Base-by-base conservation (phyloP, 768 basidiomycete genomes). In the Lentinula detonsa region DNA sequence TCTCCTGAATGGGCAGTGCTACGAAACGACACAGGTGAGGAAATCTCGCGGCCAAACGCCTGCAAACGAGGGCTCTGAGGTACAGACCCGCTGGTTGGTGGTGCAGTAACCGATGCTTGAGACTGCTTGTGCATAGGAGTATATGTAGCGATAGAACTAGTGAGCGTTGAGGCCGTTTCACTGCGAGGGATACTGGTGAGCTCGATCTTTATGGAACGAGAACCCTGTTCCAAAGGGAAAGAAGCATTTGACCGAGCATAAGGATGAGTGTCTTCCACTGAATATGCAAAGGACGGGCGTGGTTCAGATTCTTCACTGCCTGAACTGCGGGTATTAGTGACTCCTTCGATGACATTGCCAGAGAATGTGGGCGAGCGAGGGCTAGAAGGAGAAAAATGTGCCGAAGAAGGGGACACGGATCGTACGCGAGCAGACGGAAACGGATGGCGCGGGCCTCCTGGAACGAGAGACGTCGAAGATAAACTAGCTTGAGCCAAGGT, bases 161-260 rank as follows among this genome's bases (percentile, higher is more conserved):
- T 85, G 48, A 85, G 73, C 18, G 84, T 86, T 39, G 75, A 71
- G 48, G 71, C 76, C 21, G 86, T 85, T 61, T 85, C 81, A 61
- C 78, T 84, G 21, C 78, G 77, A 35, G 68, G 61, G 21, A 83
- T 68, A 54, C 69, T 67, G 46, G 74, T 67, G 52, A 64, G 63
- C 31, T 64, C 61, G 60, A 72, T 69, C 58, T 66, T 61, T 54
- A 72, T 67, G 40, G 73, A 69, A n/a, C 65, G 65, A 59, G 66
- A 65, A 52, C 75, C 74, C 49, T 75, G 65, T 59, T 76, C 69
- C 53, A 74, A 70, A 35, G 81, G 81, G 49, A 89, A 74, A 63
- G 91, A 87, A 7, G 90, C 90, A 66, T 92, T 91, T 28, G 55
- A 56, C 16, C 55, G 37, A 57, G 91, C 91, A 69, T 91, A 93